A percentile compares a stretch with the other conserved stretches of the same genome.
Evolutionary conservation across 2,329 filamentous ascomycete genomes (phyloP).

Genomic region (Fusarium beomiforme): DNA sequence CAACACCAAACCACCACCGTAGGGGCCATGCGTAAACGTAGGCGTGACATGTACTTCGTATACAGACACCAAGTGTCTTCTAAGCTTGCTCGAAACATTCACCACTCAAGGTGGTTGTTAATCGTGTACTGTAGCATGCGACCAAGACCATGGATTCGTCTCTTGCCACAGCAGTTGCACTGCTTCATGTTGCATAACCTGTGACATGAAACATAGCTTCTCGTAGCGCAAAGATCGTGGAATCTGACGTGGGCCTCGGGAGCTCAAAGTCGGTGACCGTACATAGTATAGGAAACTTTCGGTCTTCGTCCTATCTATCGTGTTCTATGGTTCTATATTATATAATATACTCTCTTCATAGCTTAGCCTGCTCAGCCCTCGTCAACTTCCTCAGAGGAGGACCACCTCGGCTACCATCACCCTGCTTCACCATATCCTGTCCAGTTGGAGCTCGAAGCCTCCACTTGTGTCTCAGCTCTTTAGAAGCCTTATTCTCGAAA

Average conservation of each 20-base stretch:
- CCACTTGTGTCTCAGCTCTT: slow-evolving; percentile 45
- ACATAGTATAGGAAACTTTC: no score
- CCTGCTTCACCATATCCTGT: slow-evolving; percentile 26
- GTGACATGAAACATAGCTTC: no score
- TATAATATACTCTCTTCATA: slow-evolving; percentile 15
- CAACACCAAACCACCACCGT: slow-evolving; percentile 34
- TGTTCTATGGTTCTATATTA: not conserved
- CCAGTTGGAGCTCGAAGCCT: slow-evolving; percentile 30
- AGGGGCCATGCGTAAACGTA: slow-evolving; percentile 39
- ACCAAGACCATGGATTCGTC: not conserved
- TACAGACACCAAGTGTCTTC: not conserved
- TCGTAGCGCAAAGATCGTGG: not conserved
- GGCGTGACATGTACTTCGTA: slow-evolving; percentile 24
- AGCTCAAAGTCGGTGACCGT: no score
- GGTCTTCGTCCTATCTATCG: no score
- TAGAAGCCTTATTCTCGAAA: slow-evolving; percentile 45
- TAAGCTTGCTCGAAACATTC: not conserved
- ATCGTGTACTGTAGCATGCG: not conserved
- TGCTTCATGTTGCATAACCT: not conserved
- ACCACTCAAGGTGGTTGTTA: no score
- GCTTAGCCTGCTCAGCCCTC: slow-evolving; percentile 42
- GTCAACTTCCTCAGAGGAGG: slow-evolving; percentile 42
- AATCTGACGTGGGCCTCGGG: no score
- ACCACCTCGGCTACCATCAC: slow-evolving; percentile 46
- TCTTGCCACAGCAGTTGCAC: no score